Evolutionary conservation across 306 rosid species (phyloP).

Genomic region (Crataegus laevigata): DNA sequence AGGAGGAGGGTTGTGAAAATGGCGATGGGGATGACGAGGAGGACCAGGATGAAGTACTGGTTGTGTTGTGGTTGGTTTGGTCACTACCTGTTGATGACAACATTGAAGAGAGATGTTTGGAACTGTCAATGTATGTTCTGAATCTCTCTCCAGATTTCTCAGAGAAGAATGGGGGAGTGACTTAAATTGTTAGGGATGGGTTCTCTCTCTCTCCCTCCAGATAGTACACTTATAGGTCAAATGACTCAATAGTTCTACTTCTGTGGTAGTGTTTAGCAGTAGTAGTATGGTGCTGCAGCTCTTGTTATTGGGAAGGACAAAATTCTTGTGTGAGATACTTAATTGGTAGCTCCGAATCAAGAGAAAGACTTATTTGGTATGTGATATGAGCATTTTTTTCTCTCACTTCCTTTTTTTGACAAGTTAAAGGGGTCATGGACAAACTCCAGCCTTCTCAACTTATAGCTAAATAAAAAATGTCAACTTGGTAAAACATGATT

Average conservation of each 20-base stretch:
- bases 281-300: neutral
- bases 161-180: neutral
- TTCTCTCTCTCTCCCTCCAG: too few species aligned
- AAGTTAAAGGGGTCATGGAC: neutral
- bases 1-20: neutral
- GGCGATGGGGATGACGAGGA: constrained; percentile 10
- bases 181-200: too few species aligned
- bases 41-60: neutral
- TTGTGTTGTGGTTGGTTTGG: neutral
- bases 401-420: neutral
- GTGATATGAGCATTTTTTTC: neutral
- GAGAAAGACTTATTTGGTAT: neutral
- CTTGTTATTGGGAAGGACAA: neutral
- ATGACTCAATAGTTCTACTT: too few species aligned
- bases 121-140: neutral
- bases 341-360: too few species aligned
- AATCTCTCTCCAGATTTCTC: neutral
- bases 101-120: neutral
- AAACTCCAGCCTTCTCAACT: neutral
- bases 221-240: neutral
- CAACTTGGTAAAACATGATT: neutral
- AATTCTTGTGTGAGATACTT: too few species aligned
- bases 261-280: too few species aligned
- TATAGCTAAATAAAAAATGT: neutral
- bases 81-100: constrained; percentile 8